Conservation (phyloP, 1,139 yeast genomes). For the Zygosaccharomyces sapae region DNA sequence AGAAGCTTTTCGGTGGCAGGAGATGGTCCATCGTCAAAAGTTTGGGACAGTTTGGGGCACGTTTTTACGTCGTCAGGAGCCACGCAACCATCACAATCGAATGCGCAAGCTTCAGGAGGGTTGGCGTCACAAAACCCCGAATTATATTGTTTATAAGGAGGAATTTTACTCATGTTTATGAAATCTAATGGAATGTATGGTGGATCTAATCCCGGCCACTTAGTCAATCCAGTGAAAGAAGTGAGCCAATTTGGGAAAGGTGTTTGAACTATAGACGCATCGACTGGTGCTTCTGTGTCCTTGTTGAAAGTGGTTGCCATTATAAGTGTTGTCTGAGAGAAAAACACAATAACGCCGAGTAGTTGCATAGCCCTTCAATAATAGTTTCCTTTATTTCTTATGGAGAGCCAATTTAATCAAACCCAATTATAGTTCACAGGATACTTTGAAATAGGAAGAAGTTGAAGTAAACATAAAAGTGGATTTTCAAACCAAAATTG, state of each 20-base stretch:
- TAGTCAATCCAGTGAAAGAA: slow-evolving; percentile 63
- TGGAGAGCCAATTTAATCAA: not conserved
- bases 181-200: slow-evolving; percentile 81
- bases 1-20: slow-evolving; percentile 61
- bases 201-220: slow-evolving; percentile 85
- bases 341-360: not conserved
- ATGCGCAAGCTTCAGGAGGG: slow-evolving; percentile 59
- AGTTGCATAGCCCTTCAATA: too few relatives aligned
- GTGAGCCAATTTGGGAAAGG: slow-evolving; percentile 78
- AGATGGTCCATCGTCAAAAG: slow-evolving; percentile 95
- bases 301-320: slow-evolving; percentile 10
- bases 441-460: not conserved
- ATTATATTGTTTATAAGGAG: slow-evolving; percentile 47
- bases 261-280: slow-evolving; percentile 23
- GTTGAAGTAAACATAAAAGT: not conserved
- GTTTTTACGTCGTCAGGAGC: slow-evolving; percentile 73
- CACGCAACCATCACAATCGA: slow-evolving; percentile 80
- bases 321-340: not conserved
- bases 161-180: slow-evolving; percentile 53
- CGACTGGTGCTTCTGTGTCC: not conserved
- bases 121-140: slow-evolving; percentile 58
- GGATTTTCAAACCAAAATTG: not conserved
- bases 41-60: slow-evolving; percentile 72
- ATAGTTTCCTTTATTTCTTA: not conserved
- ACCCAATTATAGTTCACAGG: slow-evolving; percentile 2